Base-by-base conservation (phyloP, 805 yeast species). In the Lachancea mirantina region DNA sequence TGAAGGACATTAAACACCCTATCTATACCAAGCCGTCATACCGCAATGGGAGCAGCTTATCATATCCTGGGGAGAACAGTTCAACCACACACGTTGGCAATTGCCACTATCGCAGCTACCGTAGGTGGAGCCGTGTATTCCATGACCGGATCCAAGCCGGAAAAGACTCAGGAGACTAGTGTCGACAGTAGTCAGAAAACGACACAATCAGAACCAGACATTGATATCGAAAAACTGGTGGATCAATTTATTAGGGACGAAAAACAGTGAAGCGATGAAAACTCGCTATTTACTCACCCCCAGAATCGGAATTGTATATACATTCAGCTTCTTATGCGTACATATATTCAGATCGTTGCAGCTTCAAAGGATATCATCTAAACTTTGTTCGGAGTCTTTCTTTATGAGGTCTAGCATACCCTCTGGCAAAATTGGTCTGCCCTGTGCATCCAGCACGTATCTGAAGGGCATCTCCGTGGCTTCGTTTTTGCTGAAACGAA, bases 381-480 rank as follows among this genome's bases (percentile, higher is more conserved):
- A 67, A 20, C 79, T 73, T 59, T 85, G 87, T 43, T 84, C 88
- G 2, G 94, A 77, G 50, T 89, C 98, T 43, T 73, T 73, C 52
- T 79, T 78, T 49, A 89, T 89, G 54, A 89, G 68, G 19, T 78
- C 78, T 36, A 84, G 62, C 97, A 89, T 89, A 0, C 97, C 97
- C 35, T 72, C 71, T 1, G 98, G 98, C 50, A 89, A 65, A 8
- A 92, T 82, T 1, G 98, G 97, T 40, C 72, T 69, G 3, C 74
- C 75, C 1, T 68, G 46, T 8, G 41, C 30, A 46, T 82, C 83
- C 38, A 78, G 60, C 11, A 89, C 80, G 49, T 89, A 89, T 52
- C 98, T 70, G 64, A 89, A 89, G 3, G 98, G 98, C 98, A 89
- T 89, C 54, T 89, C 96, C 0, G 96, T 87, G 3, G 94, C 83